Percentiles rank a stretch among this genome's conserved stretches.
phyloP scores from a whole-genome alignment of 164 flowering plant genomes.

The Kingdonia uniflora region DNA sequence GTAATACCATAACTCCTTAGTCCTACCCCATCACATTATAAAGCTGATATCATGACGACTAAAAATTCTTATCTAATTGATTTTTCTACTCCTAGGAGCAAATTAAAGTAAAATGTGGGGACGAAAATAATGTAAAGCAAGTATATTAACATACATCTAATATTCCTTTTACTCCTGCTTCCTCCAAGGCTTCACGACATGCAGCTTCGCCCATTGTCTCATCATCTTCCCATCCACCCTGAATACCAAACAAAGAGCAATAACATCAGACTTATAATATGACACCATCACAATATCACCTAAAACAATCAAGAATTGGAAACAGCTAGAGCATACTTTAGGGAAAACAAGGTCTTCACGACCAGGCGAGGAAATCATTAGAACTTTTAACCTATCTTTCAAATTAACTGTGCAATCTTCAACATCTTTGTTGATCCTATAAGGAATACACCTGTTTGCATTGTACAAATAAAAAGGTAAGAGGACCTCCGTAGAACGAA shows the following conservation, averaged over 20 bases:
- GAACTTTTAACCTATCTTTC: constrained; percentile 33
- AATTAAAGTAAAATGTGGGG: too few relatives aligned
- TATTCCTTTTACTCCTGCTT: constrained; percentile 70
- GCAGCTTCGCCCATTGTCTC: constrained; percentile 70
- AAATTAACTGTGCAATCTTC: constrained; percentile 14
- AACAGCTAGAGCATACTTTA: constrained; percentile 29
- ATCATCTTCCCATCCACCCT: constrained; percentile 95
- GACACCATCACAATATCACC: not conserved
- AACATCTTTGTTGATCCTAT: constrained; percentile 27
- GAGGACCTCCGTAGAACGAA: too few relatives aligned
- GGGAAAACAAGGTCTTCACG: constrained; percentile 74
- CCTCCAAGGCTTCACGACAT: constrained; percentile 73
- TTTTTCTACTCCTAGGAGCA: too few relatives aligned
- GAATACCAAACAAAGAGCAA: constrained; percentile 11
- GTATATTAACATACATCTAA: constrained; percentile 39
- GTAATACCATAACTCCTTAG: too few relatives aligned
- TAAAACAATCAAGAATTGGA: not conserved
- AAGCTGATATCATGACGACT: too few relatives aligned
- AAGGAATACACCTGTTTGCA: constrained; percentile 68
- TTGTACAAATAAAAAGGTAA: not conserved
- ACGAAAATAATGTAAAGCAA: too few relatives aligned
- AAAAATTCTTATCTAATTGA: too few relatives aligned
- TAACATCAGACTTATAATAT: not conserved
- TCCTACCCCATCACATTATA: too few relatives aligned
- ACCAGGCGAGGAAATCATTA: constrained; percentile 68